These are phyloP conservation scores for Citrus unshiu DNA, from an alignment of 345 rosid species.

Conservation along the genomic window DNA sequence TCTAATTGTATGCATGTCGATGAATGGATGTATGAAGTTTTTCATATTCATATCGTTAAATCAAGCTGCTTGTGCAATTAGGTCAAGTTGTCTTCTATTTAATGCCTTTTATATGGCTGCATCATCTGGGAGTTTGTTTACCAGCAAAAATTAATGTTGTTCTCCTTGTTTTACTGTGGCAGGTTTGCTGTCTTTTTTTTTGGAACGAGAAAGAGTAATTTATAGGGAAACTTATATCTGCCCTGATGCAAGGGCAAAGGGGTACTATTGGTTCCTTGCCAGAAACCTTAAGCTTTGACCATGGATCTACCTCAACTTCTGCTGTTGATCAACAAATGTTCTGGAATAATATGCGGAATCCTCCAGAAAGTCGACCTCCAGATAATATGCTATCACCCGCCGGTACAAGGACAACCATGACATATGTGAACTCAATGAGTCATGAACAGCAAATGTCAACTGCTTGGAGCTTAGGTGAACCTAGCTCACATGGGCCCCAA, in stretches of 20 bases:
- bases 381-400: slow-evolving; percentile 48
- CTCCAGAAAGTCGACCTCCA: slow-evolving; percentile 40
- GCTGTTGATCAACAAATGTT: slow-evolving; percentile 54
- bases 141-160: not conserved
- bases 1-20: not conserved
- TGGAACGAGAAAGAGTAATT: slow-evolving; percentile 11
- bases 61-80: not conserved
- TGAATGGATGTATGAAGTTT: not conserved
- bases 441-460: slow-evolving; percentile 47
- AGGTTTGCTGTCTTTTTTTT: slow-evolving; percentile 16
- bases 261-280: slow-evolving; percentile 70
- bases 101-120: not conserved
- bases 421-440: slow-evolving; percentile 39
- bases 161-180: slow-evolving; percentile 1
- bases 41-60: not conserved
- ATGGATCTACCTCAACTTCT: slow-evolving; percentile 66
- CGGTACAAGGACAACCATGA: slow-evolving; percentile 30
- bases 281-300: slow-evolving; percentile 69
- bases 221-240: slow-evolving; percentile 11
- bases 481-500: slow-evolving; percentile 49
- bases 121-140: not conserved
- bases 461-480: slow-evolving; percentile 49
- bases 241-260: slow-evolving; percentile 88
- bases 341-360: slow-evolving; percentile 60
- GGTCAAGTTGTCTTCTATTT: not conserved